Evolutionary conservation across 164 flowering plant genomes (phyloP).

Genomic region (Akebia trifoliata): DNA sequence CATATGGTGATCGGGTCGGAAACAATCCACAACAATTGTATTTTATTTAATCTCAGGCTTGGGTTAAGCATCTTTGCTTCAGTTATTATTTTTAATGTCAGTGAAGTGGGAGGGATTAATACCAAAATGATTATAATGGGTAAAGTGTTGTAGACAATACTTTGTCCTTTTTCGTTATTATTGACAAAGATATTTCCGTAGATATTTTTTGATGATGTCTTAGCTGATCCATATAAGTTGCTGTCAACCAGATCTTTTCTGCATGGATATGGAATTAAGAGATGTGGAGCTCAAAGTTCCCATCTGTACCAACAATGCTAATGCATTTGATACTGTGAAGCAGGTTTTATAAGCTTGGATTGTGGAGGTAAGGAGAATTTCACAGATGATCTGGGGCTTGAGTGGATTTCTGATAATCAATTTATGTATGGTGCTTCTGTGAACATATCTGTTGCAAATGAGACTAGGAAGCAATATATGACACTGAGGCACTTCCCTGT

Average conservation of each 20-base stretch:
- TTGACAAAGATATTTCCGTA: background rate
- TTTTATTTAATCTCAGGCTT: no score
- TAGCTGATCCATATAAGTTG: background rate
- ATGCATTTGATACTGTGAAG: conserved; percentile 19
- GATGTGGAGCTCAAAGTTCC: background rate
- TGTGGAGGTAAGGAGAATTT: conserved; percentile 75
- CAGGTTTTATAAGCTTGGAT: conserved; percentile 92
- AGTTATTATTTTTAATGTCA: background rate
- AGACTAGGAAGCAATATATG: conserved; percentile 64
- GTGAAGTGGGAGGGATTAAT: background rate
- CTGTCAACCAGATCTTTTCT: background rate
- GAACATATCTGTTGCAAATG: conserved; percentile 56
- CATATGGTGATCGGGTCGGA: no score
- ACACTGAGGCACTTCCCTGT: conserved; percentile 82
- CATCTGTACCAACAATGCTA: background rate
- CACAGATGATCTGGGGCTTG: conserved; percentile 77
- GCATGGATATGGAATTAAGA: background rate
- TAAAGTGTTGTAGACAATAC: background rate
- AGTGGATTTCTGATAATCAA: conserved; percentile 66
- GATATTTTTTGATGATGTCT: background rate
- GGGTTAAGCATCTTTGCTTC: no score
- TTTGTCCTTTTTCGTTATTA: conserved; percentile 2
- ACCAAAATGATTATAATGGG: background rate
- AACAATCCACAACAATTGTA: no score
- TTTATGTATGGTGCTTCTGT: conserved; percentile 48